Percentiles rank a stretch among this genome's conserved stretches.
phyloP scores from a whole-genome alignment of 2,329 filamentous ascomycete genomes.

The Aspergillus pseudoglaucus region DNA sequence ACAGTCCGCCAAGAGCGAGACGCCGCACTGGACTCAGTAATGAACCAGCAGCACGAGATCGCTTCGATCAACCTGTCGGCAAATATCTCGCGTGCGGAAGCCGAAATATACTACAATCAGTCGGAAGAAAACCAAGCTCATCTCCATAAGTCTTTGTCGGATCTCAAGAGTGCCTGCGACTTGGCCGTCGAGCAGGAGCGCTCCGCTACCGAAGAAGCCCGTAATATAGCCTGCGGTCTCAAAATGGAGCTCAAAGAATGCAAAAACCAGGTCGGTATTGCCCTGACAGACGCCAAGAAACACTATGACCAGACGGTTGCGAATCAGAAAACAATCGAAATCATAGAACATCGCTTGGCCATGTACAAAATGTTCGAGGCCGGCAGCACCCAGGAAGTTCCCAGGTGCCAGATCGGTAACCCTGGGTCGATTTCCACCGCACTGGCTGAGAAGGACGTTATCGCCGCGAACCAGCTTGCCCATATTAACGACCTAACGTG shows the following conservation, averaged over 20 bases:
- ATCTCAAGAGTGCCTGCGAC: conserved; percentile 6
- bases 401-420: conserved; percentile 8
- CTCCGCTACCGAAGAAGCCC: background rate
- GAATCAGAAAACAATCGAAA: conserved; percentile 2
- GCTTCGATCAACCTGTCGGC: background rate
- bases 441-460: conserved; percentile 9
- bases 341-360: conserved; percentile 10
- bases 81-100: conserved; percentile 2
- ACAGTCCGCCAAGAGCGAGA: conserved; percentile 2
- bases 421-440: conserved; percentile 9
- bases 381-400: conserved; percentile 6
- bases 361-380: conserved; percentile 1
- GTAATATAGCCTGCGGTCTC: background rate
- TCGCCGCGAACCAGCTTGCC: conserved; percentile 5
- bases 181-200: conserved; percentile 4
- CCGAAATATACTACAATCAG: conserved; percentile 1
- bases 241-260: conserved; percentile 2
- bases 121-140: background rate
- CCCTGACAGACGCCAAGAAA: conserved; percentile 8
- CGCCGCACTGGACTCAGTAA: background rate
- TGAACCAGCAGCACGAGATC: conserved; percentile 3
- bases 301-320: conserved; percentile 3
- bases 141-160: conserved; percentile 4
- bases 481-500: conserved; percentile 8
- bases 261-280: conserved; percentile 2